These are phyloP conservation scores for Pholiota conissans DNA, from an alignment of 768 basidiomycete genomes.

Conservation along the genomic window DNA sequence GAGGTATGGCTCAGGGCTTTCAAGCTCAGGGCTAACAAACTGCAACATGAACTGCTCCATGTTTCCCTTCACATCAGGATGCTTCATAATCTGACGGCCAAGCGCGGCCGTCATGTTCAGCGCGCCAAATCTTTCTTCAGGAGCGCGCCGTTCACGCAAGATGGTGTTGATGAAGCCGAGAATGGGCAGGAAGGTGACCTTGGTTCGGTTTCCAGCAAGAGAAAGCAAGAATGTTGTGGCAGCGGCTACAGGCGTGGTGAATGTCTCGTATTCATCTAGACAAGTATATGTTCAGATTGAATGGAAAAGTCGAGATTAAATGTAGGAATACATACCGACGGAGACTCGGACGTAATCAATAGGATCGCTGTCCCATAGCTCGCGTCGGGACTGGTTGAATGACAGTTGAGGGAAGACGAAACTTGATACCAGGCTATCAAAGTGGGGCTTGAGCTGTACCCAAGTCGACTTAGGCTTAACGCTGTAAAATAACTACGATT, in stretches of 20 bases:
- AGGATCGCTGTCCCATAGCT: slow-evolving; percentile 80
- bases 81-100: slow-evolving; percentile 78
- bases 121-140: slow-evolving; percentile 76
- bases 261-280: slow-evolving; percentile 80
- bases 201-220: slow-evolving; percentile 77
- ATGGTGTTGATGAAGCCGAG: slow-evolving; percentile 76
- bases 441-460: slow-evolving; percentile 83
- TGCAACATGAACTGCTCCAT: slow-evolving; percentile 79
- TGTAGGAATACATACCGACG: slow-evolving; percentile 50
- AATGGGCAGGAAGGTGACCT: slow-evolving; percentile 79
- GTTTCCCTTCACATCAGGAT: slow-evolving; percentile 73
- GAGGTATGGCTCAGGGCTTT: slow-evolving; percentile 66
- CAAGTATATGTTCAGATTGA: background rate
- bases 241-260: slow-evolving; percentile 72
- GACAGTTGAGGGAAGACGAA: slow-evolving; percentile 88
- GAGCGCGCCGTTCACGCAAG: slow-evolving; percentile 52
- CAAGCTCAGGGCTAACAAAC: slow-evolving; percentile 75
- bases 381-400: slow-evolving; percentile 66
- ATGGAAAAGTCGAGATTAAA: background rate
- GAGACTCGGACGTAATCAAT: slow-evolving; percentile 78
- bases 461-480: slow-evolving; percentile 94
- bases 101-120: slow-evolving; percentile 80
- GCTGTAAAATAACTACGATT: slow-evolving; percentile 37
- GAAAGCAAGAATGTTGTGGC: slow-evolving; percentile 81
- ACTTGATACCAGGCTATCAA: slow-evolving; percentile 70